Conservation (phyloP, 371 early-diverging fungal genomes). For the Mortierella sp. region DNA sequence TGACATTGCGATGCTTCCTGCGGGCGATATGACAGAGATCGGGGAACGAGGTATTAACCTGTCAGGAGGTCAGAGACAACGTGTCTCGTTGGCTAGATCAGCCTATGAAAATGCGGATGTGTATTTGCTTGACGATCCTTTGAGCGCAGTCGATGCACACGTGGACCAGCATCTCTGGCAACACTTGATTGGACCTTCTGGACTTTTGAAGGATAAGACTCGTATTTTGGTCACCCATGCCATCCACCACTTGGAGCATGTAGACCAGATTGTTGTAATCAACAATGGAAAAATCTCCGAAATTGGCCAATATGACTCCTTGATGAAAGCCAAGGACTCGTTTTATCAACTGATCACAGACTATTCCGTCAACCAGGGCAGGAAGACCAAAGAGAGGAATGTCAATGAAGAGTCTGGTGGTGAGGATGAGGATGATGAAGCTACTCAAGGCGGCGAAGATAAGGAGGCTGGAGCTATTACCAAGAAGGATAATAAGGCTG, state of each 20-base stretch:
- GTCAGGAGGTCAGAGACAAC: slow-evolving; percentile 70
- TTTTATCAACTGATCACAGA: slow-evolving; percentile 63
- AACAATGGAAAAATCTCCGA: slow-evolving; percentile 68
- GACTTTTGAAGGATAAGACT: slow-evolving; percentile 70
- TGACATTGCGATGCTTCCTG: slow-evolving; percentile 76
- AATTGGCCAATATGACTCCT: slow-evolving; percentile 62
- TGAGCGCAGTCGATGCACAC: slow-evolving; percentile 89
- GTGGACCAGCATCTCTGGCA: slow-evolving; percentile 65
- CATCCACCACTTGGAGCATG: slow-evolving; percentile 57
- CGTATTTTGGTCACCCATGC: slow-evolving; percentile 63
- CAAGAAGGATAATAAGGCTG: slow-evolving; percentile 51
- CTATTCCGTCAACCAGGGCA: slow-evolving; percentile 49
- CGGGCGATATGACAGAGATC: slow-evolving; percentile 75
- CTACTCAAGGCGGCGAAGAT: slow-evolving; percentile 27
- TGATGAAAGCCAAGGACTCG: slow-evolving; percentile 60
- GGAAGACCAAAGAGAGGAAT: not conserved
- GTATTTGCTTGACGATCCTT: slow-evolving; percentile 81
- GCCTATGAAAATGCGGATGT: slow-evolving; percentile 67
- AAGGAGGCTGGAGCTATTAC: slow-evolving; percentile 11
- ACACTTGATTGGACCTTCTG: slow-evolving; percentile 64
- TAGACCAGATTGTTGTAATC: slow-evolving; percentile 69
- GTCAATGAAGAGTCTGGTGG: slow-evolving; percentile 33
- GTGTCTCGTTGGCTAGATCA: slow-evolving; percentile 67
- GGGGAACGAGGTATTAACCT: slow-evolving; percentile 69
- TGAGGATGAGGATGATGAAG: slow-evolving; percentile 20